Evolutionary conservation across 495 filamentous ascomycete species (phyloP).

Genomic region (Aspergillus biplanus): DNA sequence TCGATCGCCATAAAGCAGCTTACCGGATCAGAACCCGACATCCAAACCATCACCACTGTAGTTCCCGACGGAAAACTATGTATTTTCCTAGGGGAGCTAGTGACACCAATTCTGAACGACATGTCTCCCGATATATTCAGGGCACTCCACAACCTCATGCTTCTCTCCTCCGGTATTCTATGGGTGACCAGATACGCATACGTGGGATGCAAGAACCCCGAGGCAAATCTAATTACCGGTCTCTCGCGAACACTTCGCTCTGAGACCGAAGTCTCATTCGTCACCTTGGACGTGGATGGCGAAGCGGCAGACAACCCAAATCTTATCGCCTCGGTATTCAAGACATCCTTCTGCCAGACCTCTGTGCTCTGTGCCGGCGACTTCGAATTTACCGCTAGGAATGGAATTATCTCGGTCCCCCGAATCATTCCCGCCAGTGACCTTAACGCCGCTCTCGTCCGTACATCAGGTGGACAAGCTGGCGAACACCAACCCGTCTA

Average conservation of each 20-base stretch:
- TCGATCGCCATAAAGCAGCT: neutral
- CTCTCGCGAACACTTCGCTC: slow-evolving; percentile 1
- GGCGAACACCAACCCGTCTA: neutral
- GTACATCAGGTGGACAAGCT: neutral
- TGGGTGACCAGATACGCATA: neutral
- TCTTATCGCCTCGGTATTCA: neutral
- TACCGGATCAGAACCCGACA: neutral
- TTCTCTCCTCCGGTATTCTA: neutral
- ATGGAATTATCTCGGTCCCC: neutral
- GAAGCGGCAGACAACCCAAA: neutral
- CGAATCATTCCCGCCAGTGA: neutral
- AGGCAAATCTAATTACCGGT: neutral
- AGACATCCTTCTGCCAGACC: neutral
- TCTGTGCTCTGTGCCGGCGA: neutral
- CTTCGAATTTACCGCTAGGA: neutral
- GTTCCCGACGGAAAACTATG: neutral
- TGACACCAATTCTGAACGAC: neutral
- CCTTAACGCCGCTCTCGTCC: neutral
- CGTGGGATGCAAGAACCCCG: neutral
- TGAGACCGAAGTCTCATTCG: neutral
- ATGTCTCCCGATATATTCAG: neutral
- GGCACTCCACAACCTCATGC: neutral
- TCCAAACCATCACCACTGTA: too few species aligned
- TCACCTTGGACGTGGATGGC: neutral
- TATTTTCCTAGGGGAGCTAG: slow-evolving; percentile 6